Percentiles rank a stretch among this genome's conserved stretches.
Conservation (phyloP, 352 stramenopile genomes). For the Salisapilia sapeloensis region DNA sequence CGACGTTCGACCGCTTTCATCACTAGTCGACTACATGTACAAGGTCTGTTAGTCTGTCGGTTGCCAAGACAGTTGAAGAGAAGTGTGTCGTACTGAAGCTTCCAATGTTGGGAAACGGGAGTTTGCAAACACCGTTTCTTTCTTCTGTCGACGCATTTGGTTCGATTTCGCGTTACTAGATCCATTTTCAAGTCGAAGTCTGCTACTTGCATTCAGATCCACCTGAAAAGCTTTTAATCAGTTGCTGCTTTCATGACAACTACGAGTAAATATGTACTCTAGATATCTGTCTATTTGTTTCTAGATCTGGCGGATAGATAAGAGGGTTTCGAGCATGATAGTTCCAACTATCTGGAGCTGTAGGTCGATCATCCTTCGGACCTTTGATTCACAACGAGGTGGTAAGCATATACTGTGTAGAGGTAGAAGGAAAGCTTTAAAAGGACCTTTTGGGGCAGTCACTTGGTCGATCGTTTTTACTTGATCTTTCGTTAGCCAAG, state of each 20-base stretch:
- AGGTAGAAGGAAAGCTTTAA: background rate
- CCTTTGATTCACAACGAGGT: slow-evolving; percentile 8
- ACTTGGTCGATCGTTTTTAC: slow-evolving; percentile 37
- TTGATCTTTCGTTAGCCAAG: slow-evolving; percentile 54
- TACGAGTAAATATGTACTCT: slow-evolving; percentile 9
- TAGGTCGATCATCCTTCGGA: slow-evolving; percentile 33
- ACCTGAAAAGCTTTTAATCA: slow-evolving; percentile 6
- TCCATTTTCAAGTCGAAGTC: slow-evolving; percentile 32
- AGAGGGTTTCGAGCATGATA: slow-evolving; percentile 60
- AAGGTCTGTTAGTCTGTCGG: background rate
- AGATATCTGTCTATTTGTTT: slow-evolving; percentile 36
- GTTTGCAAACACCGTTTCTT: slow-evolving; percentile 54
- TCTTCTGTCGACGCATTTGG: slow-evolving; percentile 9
- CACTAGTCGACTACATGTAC: too few relatives aligned
- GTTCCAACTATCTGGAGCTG: slow-evolving; percentile 50
- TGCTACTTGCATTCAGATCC: slow-evolving; percentile 1
- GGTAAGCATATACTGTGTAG: background rate
- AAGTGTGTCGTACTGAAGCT: background rate
- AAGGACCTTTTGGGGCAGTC: slow-evolving; percentile 35
- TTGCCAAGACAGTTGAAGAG: background rate
- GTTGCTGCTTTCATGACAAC: background rate
- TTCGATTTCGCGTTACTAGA: slow-evolving; percentile 3
- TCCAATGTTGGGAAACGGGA: slow-evolving; percentile 27
- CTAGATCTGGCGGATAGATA: slow-evolving; percentile 54
- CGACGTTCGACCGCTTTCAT: slow-evolving; percentile 1